Conservation (phyloP, 2,329 filamentous ascomycete species). For the Stagonosporopsis chrysanthemi region DNA sequence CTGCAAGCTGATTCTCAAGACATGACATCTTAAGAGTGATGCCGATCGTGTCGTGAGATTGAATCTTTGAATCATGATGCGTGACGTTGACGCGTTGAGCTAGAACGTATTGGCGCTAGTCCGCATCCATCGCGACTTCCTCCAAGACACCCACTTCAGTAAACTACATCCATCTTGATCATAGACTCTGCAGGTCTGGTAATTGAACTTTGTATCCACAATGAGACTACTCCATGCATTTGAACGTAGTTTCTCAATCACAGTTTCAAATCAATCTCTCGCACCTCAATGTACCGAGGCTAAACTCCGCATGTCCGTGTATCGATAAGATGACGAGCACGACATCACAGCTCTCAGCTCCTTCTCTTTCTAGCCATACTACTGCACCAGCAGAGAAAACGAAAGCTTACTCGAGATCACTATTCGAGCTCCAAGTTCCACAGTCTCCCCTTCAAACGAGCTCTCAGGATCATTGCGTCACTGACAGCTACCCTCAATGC, state of each 20-base stretch:
- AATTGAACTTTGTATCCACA: not conserved
- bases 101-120: not conserved
- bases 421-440: not conserved
- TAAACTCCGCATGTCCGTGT: conserved; percentile 19
- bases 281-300: conserved; percentile 20
- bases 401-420: not conserved
- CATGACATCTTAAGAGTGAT: not conserved
- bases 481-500: conserved; percentile 25
- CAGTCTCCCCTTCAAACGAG: not conserved
- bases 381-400: not conserved
- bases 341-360: conserved; percentile 3
- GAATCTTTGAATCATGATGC: not conserved
- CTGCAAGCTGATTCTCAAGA: not conserved
- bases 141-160: not conserved
- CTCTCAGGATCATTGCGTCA: not conserved
- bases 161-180: not conserved
- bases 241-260: not conserved
- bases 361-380: not conserved
- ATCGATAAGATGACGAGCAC: conserved; percentile 23
- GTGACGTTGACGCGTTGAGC: not conserved
- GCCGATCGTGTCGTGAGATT: not conserved
- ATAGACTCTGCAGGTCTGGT: not conserved
- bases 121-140: not conserved
- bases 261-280: not conserved
- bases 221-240: no score